Evolutionary conservation across 129 eudicot genomes (phyloP).

Genomic region (Pulicaria dysenterica): DNA sequence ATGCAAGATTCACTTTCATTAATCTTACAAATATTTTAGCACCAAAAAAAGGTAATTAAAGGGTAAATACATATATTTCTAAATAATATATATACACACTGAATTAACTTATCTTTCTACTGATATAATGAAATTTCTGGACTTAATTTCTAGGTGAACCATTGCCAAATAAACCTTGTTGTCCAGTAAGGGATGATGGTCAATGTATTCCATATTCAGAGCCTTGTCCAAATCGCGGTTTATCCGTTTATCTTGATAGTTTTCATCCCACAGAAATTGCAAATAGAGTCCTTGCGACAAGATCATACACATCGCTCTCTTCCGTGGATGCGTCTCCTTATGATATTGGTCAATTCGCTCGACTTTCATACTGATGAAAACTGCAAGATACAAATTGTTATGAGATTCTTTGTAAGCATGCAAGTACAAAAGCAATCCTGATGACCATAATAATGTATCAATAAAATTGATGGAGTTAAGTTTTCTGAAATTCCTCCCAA

Average conservation of each 20-base stretch:
- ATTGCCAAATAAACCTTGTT: constrained; percentile 33
- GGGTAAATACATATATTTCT: not conserved
- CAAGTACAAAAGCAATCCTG: not conserved
- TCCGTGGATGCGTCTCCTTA: constrained; percentile 19
- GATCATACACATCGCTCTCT: constrained; percentile 27
- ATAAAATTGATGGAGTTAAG: not conserved
- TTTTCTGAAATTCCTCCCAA: too few relatives aligned
- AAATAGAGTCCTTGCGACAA: constrained; percentile 10
- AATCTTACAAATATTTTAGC: constrained; percentile 18
- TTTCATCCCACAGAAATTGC: constrained; percentile 45
- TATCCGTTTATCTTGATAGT: constrained; percentile 32
- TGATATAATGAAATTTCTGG: too few relatives aligned
- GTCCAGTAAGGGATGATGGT: constrained; percentile 31
- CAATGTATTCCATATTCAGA: constrained; percentile 33
- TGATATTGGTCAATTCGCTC: constrained; percentile 15
- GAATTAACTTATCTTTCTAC: too few relatives aligned
- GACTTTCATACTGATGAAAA: not conserved
- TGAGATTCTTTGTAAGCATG: constrained; percentile 15
- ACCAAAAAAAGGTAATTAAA: constrained; percentile 10
- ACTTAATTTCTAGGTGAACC: constrained; percentile 19
- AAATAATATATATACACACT: too few relatives aligned
- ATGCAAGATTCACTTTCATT: constrained; percentile 35
- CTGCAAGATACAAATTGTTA: not conserved
- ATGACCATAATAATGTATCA: not conserved
- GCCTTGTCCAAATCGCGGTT: constrained; percentile 32